Base-by-base conservation (phyloP, 768 basidiomycete genomes). In the button mushroom (Agaricus bisporus) region DNA sequence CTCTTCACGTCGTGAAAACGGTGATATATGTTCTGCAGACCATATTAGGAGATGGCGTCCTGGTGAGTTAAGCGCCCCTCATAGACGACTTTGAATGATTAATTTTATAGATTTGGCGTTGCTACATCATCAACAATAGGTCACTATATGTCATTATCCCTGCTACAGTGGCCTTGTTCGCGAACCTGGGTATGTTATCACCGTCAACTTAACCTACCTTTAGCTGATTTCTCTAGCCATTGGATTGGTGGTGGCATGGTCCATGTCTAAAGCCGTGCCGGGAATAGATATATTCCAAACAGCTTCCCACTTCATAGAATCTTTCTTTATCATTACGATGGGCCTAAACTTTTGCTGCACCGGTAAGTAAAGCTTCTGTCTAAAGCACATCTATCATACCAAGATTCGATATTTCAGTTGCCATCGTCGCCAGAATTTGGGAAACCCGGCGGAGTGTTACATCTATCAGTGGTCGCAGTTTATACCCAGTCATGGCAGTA, bases 281-380 rank as follows among this genome's bases (percentile, higher is more conserved):
- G 50, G 50, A 2, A 15, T 20, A n/a, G 29, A 26, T 22, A 51
- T 51, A 5, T 51, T 51, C 29, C 12, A 51, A 6, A 51, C 32
- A 8, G 41, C 41, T 17, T 9, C 41, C 6, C 41, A 43, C 18
- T 51, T 17, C 10, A 51, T 51, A 14, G 7, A 41, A 11, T 41
- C 41, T 7, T 51, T 51, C 41, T 51, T 51, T n/a, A 25, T 51
- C 20, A 5, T 51, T 5, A 51, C 50, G 4, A 51, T 51, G 50
- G 14, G 50, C 12, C 42, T 51, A 6, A 51, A 51, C 22, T 28
- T 51, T 18, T 51, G 41, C 35, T 51, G 50, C n/a, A 51, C 50
- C 22, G 41, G 50, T 51, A 17, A n/a, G 44, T 17, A 18, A 14
- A 25, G 11, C 22, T 22, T 32, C 32, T 7, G 32, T 32, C 11